Conservation (phyloP, 2,329 filamentous ascomycete genomes). For the Alternaria ventricosa region DNA sequence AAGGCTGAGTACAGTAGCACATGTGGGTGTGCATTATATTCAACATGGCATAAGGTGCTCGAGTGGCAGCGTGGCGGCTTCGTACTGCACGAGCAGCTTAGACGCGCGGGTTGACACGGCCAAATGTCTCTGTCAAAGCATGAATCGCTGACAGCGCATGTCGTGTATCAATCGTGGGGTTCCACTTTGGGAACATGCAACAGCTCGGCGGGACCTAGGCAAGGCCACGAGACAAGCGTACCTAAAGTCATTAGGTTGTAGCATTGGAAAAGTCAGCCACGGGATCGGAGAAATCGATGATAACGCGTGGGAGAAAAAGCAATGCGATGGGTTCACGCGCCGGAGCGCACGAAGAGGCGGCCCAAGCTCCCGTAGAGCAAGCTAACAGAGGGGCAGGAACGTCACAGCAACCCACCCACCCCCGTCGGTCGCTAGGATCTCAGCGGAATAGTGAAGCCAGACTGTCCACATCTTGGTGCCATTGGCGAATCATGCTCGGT, state of each 20-base stretch:
- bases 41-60: slow-evolving; percentile 2
- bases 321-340: slow-evolving; percentile 1
- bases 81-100: background rate
- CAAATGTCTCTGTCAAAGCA: slow-evolving; percentile 28
- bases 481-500: slow-evolving; percentile 26
- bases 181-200: slow-evolving; percentile 1
- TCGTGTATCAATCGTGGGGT: slow-evolving; percentile 7
- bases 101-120: background rate
- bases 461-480: slow-evolving; percentile 26
- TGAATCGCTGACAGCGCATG: slow-evolving; percentile 39
- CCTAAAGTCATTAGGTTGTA: background rate
- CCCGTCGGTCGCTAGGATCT: slow-evolving; percentile 25
- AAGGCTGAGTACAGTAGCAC: background rate
- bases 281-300: background rate
- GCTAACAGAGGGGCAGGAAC: slow-evolving; percentile 14
- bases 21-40: background rate
- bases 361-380: slow-evolving; percentile 18
- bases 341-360: slow-evolving; percentile 8
- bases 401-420: slow-evolving; percentile 24
- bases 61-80: background rate
- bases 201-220: background rate
- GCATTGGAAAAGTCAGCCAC: background rate
- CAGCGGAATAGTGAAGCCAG: slow-evolving; percentile 22
- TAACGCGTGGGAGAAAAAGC: background rate
- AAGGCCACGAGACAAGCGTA: background rate